Conservation (phyloP, 108 stramenopile species). For the Asterionellopsis glacialis region DNA sequence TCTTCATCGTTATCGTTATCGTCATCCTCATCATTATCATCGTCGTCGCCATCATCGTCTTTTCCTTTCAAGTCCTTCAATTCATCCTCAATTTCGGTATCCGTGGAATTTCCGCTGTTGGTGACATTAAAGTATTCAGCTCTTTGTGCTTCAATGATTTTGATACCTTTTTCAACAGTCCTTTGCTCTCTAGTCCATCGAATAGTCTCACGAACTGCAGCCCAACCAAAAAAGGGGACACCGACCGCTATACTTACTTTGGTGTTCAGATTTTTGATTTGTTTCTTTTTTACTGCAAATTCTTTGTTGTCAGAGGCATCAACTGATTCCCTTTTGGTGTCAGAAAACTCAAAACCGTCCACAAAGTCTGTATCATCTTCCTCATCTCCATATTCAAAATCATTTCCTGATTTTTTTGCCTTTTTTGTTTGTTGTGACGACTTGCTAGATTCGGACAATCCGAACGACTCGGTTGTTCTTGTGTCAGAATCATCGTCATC, state of each 20-base stretch:
- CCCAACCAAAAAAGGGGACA: constrained; percentile 24
- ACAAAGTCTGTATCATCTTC: not conserved
- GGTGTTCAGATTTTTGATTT: constrained; percentile 8
- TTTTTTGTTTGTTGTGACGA: not conserved
- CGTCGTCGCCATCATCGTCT: constrained; percentile 26
- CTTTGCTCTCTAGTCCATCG: constrained; percentile 32
- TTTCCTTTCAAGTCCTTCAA: constrained; percentile 13
- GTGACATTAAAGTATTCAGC: constrained; percentile 37
- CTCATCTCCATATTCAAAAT: constrained; percentile 2
- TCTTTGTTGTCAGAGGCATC: not conserved
- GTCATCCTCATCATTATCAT: constrained; percentile 25
- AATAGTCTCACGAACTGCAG: constrained; percentile 22
- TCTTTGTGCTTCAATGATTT: constrained; percentile 30
- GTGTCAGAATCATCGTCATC: constrained; percentile 4
- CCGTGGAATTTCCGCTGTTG: not conserved
- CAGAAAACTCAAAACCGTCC: not conserved
- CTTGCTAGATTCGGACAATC: not conserved
- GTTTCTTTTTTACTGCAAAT: not conserved
- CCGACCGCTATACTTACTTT: constrained; percentile 18
- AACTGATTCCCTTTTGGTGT: not conserved
- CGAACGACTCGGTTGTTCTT: constrained; percentile 5
- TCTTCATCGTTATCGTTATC: constrained; percentile 32
- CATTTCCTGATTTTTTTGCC: not conserved
- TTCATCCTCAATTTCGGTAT: constrained; percentile 14
- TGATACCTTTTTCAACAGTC: constrained; percentile 35